Evolutionary conservation across 2,329 filamentous ascomycete species (phyloP).

Genomic region (Cryphonectria radicalis): DNA sequence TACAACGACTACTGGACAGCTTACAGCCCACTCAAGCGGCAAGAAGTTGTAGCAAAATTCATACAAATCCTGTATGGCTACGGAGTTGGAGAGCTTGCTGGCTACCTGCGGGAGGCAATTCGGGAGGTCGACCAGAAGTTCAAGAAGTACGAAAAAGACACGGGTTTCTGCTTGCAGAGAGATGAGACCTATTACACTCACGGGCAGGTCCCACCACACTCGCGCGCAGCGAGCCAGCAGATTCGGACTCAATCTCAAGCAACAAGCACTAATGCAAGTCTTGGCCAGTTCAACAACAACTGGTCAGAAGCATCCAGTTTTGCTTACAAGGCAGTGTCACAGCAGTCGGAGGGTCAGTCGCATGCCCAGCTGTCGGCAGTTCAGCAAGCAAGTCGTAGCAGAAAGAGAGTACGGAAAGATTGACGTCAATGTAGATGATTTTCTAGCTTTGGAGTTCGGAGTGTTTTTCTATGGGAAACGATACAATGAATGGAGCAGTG

Average conservation of each 20-base stretch:
- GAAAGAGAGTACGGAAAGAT: neutral
- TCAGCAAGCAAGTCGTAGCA: neutral
- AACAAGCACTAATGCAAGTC: neutral
- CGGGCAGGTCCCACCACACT: neutral
- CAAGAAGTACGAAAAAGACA: neutral
- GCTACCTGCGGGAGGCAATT: slow-evolving; percentile 5
- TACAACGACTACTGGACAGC: slow-evolving; percentile 10
- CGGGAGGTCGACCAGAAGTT: slow-evolving; percentile 1
- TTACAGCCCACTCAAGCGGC: neutral
- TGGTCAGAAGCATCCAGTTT: neutral
- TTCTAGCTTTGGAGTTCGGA: no score
- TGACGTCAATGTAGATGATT: neutral
- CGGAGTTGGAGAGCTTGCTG: slow-evolving; percentile 13
- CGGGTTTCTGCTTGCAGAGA: neutral
- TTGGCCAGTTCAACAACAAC: neutral
- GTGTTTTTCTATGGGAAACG: no score
- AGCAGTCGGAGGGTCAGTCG: neutral
- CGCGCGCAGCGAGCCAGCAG: neutral
- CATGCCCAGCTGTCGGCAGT: neutral
- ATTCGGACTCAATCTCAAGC: neutral
- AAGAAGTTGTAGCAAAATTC: slow-evolving; percentile 7
- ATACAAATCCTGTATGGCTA: slow-evolving; percentile 18
- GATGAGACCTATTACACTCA: neutral
- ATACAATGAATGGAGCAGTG: no score
- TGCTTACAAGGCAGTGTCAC: neutral